Evolutionary conservation across 495 filamentous ascomycete genomes (phyloP).

Genomic region (Aspergillus sclerotiicarbonarius): DNA sequence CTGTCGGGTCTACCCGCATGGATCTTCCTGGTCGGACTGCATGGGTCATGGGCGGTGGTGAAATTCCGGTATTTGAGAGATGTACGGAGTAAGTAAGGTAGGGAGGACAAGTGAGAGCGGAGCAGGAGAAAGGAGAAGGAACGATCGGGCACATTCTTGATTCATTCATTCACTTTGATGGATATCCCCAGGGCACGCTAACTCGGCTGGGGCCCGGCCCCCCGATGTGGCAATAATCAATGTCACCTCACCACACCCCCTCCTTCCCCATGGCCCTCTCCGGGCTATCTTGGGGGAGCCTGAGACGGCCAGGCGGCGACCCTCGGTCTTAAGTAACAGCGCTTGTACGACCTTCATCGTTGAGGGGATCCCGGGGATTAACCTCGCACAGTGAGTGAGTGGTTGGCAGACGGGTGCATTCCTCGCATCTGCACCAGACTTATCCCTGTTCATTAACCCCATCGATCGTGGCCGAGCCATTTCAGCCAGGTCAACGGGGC

Average conservation of each 20-base stretch:
- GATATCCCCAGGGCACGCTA: background rate
- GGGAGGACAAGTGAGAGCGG: no score
- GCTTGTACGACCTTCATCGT: background rate
- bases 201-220: background rate
- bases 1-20: slow-evolving; percentile 21
- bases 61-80: background rate
- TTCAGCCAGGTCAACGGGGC: slow-evolving; percentile 1
- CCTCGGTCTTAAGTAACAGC: background rate
- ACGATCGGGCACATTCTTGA: no score
- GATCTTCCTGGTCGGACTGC: slow-evolving; percentile 6
- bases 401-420: slow-evolving; percentile 1
- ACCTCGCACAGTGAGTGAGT: background rate
- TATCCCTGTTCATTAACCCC: slow-evolving; percentile 14
- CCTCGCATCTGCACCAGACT: background rate
- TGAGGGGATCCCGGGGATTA: background rate
- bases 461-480: slow-evolving; percentile 1
- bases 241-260: background rate
- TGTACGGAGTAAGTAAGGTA: no score
- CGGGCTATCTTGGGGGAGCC: background rate
- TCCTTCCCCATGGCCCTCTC: background rate
- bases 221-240: background rate
- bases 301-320: background rate
- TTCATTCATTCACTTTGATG: no score
- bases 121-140: no score
- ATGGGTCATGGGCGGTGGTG: background rate